A percentile compares a stretch with the other conserved stretches of the same genome.
Conservation (phyloP, 768 basidiomycete genomes). For the Psilocybe sp. region DNA sequence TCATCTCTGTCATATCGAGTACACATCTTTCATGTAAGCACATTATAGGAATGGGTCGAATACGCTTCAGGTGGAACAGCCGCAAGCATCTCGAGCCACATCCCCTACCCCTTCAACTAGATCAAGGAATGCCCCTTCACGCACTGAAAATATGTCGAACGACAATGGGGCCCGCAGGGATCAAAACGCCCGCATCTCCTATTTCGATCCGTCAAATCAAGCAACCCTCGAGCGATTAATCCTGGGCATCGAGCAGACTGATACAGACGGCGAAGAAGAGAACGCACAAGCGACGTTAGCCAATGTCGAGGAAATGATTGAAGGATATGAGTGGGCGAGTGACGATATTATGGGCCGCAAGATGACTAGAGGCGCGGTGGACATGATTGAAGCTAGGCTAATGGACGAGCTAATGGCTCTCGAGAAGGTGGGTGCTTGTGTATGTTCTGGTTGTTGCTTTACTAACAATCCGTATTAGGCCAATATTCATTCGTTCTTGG, state of each 20-base stretch:
- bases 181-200: slow-evolving; percentile 72
- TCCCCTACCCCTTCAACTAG: slow-evolving; percentile 20
- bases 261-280: slow-evolving; percentile 65
- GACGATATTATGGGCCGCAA: slow-evolving; percentile 70
- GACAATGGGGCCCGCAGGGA: slow-evolving; percentile 47
- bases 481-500: slow-evolving; percentile 95
- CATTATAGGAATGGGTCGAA: slow-evolving; percentile 18
- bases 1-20: not conserved
- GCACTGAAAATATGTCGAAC: slow-evolving; percentile 24
- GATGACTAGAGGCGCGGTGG: slow-evolving; percentile 71
- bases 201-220: slow-evolving; percentile 81
- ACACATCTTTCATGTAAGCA: slow-evolving; percentile 3
- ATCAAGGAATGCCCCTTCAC: slow-evolving; percentile 26
- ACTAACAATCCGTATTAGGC: slow-evolving; percentile 50
- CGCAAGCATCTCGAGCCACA: slow-evolving; percentile 10
- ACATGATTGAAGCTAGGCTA: slow-evolving; percentile 87
- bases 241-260: slow-evolving; percentile 40
- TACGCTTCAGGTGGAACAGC: slow-evolving; percentile 3
- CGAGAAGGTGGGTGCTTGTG: slow-evolving; percentile 65
- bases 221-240: slow-evolving; percentile 69
- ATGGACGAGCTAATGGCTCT: slow-evolving; percentile 89
- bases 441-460: slow-evolving; percentile 1
- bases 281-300: slow-evolving; percentile 78
- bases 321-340: slow-evolving; percentile 96
- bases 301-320: slow-evolving; percentile 97